phyloP scores from a whole-genome alignment of 768 basidiomycete species.

The Russula sp. region DNA sequence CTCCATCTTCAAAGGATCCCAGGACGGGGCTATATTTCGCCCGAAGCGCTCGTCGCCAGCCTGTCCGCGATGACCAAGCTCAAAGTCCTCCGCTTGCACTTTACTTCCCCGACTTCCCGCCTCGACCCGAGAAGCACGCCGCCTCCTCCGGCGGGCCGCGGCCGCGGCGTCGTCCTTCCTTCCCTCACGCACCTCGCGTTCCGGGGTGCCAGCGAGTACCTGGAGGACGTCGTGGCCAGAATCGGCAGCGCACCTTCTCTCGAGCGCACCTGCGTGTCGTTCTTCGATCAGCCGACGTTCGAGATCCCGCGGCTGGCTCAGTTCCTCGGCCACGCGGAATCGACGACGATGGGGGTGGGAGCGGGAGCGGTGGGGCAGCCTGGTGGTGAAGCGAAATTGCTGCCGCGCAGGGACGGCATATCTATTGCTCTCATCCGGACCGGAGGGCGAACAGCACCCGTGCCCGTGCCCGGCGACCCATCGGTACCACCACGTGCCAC shows the following conservation, averaged over 20 bases:
- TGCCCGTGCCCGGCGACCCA: neutral
- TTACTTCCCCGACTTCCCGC: neutral
- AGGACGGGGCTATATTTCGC: neutral
- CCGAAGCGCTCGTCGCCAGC: neutral
- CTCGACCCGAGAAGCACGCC: no score
- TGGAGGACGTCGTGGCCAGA: neutral
- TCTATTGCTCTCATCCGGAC: neutral
- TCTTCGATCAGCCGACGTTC: neutral
- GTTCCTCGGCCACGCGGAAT: neutral
- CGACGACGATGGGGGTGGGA: no score
- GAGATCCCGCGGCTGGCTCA: neutral
- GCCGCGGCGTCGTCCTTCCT: neutral
- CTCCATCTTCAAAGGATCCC: constrained; percentile 3
- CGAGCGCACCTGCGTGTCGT: neutral
- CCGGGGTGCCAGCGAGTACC: neutral
- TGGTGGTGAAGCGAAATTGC: neutral
- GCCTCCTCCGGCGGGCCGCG: neutral
- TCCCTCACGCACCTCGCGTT: neutral
- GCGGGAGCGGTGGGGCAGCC: neutral
- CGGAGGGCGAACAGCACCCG: neutral
- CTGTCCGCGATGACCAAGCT: neutral
- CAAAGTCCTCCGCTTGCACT: neutral
- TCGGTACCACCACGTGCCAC: no score
- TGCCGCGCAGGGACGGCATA: neutral
- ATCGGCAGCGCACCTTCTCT: neutral